Base-by-base conservation (phyloP, 129 eudicot genomes). In the Tagetes erecta region DNA sequence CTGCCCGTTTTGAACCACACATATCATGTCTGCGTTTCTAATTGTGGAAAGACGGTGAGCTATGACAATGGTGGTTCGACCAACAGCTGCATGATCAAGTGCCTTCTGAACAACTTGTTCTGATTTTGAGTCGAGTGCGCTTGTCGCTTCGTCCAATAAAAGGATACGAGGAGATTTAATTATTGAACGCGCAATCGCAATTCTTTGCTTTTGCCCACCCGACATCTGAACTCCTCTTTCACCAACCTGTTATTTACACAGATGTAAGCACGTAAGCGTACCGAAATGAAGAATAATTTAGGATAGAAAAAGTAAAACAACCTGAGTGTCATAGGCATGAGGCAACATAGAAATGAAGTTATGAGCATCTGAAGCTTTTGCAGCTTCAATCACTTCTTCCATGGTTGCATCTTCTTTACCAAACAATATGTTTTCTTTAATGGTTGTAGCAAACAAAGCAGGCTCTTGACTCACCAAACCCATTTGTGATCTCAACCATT, bases 391-490 rank as follows among this genome's bases (percentile, higher is more conserved):
- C 62, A 95, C 92, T 51, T 95, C 94, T 35, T 91, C 94, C 83
- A 86, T 76, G 11, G 89, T 73, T 9, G 92, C 99, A 63, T 91
- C 97, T 35, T 95, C 99, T 51, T 95, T 95, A 8, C 99, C 99
- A 27, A 95, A 95, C 64, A 95, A 85, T 84, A 95, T 95, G 76
- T 95, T 95, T 55, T 95, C 99, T 81, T 88, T 88, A 34, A 95
- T 88, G 1, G 90, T 74, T 6, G 99, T 95, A 2, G 97, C 99
- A 64, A 91, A 95, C 3, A 95, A 80, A 11, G 96, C 97, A 3
- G 99, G 99, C 72, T 95, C 99, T 64, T 95, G 99, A 76, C 99
- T 95, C 62, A 95, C 99, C 67, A 91, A 67, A 5, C 99, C 99
- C 96, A 95, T 95, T 73, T 91, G 96, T 0, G 97, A 91, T 74